Percentiles rank a stretch among this genome's conserved stretches.
phyloP scores from a whole-genome alignment of 768 basidiomycete genomes.

The Podaxis sp. region DNA sequence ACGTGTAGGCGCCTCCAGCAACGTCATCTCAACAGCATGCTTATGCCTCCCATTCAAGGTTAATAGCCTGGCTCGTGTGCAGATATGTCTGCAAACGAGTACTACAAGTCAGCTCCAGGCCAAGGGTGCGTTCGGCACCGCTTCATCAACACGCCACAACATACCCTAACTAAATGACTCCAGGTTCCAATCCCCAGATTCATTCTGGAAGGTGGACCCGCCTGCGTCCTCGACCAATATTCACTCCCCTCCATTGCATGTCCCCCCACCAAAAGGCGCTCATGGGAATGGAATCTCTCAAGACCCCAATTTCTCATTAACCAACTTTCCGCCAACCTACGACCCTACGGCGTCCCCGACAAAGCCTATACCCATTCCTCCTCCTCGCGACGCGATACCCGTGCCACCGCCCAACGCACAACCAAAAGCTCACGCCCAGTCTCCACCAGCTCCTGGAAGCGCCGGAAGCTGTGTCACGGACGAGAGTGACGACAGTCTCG shows the following conservation, averaged over 20 bases:
- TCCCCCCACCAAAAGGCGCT: not conserved
- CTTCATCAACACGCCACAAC: not conserved
- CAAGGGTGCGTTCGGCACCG: not conserved
- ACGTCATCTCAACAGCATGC: not conserved
- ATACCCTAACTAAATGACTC: not conserved
- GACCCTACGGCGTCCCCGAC: not conserved
- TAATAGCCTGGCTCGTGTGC: not conserved
- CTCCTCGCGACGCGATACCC: not conserved
- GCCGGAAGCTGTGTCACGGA: constrained; percentile 1
- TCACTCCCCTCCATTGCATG: not conserved
- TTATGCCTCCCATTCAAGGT: not conserved
- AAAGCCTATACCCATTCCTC: not conserved
- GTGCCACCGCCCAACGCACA: constrained; percentile 1
- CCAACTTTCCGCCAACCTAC: not conserved
- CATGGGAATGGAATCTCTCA: not conserved
- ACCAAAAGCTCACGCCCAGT: not conserved
- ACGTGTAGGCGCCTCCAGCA: not conserved
- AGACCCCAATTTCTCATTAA: not conserved
- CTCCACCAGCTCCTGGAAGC: constrained; percentile 1
- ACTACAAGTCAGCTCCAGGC: constrained; percentile 9
- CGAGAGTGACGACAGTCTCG: constrained; percentile 6
- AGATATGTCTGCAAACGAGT: constrained; percentile 6
- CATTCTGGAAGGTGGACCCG: not conserved
- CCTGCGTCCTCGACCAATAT: not conserved
- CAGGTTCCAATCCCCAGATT: constrained; percentile 1